These are phyloP conservation scores for Aphanoascus verrucosus DNA, from an alignment of 2,329 filamentous ascomycete species.

Conservation along the genomic window DNA sequence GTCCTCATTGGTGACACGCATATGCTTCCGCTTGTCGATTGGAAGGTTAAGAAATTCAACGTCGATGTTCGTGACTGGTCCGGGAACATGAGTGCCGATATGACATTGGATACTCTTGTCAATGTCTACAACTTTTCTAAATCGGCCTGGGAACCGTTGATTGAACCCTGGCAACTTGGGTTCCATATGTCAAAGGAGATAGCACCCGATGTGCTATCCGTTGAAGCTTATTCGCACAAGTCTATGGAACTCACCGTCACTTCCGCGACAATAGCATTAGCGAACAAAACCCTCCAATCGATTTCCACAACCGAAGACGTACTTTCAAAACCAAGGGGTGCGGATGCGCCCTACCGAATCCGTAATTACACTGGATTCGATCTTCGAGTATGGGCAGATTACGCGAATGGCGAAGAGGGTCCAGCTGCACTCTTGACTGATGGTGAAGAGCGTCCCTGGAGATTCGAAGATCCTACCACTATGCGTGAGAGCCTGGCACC, in stretches of 20 bases:
- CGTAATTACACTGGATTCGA: conserved; percentile 94
- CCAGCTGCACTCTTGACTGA: conserved; percentile 68
- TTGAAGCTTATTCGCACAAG: conserved; percentile 82
- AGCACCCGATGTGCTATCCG: conserved; percentile 61
- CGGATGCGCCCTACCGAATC: conserved; percentile 85
- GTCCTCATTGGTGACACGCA: conserved; percentile 93
- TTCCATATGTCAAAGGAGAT: conserved; percentile 74
- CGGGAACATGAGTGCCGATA: conserved; percentile 71
- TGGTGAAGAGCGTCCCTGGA: conserved; percentile 86
- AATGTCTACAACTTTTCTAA: conserved; percentile 99
- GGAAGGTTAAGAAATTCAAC: conserved; percentile 83
- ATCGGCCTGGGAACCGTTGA: conserved; percentile 90
- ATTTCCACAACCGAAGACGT: conserved; percentile 81
- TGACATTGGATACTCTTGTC: conserved; percentile 82
- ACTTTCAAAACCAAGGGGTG: conserved; percentile 79
- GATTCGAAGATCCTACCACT: conserved; percentile 92
- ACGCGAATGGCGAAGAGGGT: conserved; percentile 54
- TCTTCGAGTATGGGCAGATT: conserved; percentile 70
- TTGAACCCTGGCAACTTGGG: conserved; percentile 94
- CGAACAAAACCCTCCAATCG: conserved; percentile 86
- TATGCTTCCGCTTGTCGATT: conserved; percentile 86
- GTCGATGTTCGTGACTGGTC: conserved; percentile 87
- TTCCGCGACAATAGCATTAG: conserved; percentile 82
- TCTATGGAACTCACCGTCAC: conserved; percentile 86
- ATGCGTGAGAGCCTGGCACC: conserved; percentile 87